A percentile compares a stretch with the other conserved stretches of the same genome.
Conservation (phyloP, 768 basidiomycete genomes). For the Termitomyces sp. region DNA sequence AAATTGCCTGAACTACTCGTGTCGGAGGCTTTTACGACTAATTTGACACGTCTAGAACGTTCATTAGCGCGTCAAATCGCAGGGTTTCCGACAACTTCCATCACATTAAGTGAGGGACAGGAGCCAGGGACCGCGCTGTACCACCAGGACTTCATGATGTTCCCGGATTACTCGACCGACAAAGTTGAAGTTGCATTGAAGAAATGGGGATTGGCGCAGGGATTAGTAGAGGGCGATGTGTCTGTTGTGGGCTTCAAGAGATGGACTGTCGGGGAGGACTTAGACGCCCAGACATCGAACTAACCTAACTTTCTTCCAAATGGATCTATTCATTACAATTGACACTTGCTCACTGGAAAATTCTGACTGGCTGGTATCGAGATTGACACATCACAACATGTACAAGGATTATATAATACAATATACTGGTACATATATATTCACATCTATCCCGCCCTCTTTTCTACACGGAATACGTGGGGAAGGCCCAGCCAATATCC, state of each 20-base stretch:
- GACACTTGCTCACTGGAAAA: neutral
- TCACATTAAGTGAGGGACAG: slow-evolving; percentile 31
- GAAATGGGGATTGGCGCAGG: slow-evolving; percentile 34
- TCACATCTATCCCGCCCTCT: slow-evolving; percentile 19
- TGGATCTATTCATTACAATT: neutral
- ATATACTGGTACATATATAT: neutral
- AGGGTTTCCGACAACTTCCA: slow-evolving; percentile 68
- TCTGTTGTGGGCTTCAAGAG: slow-evolving; percentile 55
- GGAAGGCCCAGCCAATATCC: slow-evolving; percentile 45
- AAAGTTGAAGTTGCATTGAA: slow-evolving; percentile 44
- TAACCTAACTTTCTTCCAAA: neutral
- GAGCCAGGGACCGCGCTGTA: slow-evolving; percentile 57
- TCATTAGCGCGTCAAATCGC: slow-evolving; percentile 82
- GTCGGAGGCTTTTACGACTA: slow-evolving; percentile 47
- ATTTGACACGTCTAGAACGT: slow-evolving; percentile 64
- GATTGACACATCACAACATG: neutral
- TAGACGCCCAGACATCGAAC: neutral
- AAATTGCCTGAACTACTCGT: slow-evolving; percentile 40
- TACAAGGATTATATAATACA: neutral
- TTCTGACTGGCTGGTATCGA: neutral
- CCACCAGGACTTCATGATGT: slow-evolving; percentile 71
- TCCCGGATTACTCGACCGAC: slow-evolving; percentile 50
- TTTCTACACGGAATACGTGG: slow-evolving; percentile 33
- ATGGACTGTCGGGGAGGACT: slow-evolving; percentile 59
- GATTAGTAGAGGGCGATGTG: slow-evolving; percentile 29